Evolutionary conservation across 495 filamentous ascomycete species (phyloP).

Genomic region (Penicillium desertorum): DNA sequence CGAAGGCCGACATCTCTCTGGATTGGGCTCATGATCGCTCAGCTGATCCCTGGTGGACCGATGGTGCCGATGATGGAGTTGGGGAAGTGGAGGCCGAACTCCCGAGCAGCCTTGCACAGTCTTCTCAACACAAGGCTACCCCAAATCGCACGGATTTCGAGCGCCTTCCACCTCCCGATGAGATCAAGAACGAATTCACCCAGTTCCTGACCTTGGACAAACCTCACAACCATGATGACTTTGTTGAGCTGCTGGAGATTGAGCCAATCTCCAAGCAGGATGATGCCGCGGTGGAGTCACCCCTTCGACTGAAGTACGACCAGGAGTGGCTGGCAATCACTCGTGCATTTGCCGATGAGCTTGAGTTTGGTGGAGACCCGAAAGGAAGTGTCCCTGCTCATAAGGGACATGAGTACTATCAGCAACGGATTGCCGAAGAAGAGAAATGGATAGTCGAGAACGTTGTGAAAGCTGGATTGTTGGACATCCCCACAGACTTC

Average conservation of each 20-base stretch:
- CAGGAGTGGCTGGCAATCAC: conserved; percentile 94
- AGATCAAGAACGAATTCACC: conserved; percentile 72
- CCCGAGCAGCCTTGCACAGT: background rate
- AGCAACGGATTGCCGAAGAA: conserved; percentile 59
- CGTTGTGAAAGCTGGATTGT: conserved; percentile 55
- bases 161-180: conserved; percentile 19
- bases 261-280: conserved; percentile 37
- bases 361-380: conserved; percentile 57
- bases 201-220: conserved; percentile 91
- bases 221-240: conserved; percentile 65
- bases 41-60: background rate
- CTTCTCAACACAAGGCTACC: background rate
- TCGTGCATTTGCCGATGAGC: conserved; percentile 66
- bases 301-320: conserved; percentile 69
- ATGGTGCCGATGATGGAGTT: background rate
- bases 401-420: conserved; percentile 65
- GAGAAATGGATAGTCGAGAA: conserved; percentile 75
- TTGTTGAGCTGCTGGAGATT: conserved; percentile 73
- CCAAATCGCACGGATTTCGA: background rate
- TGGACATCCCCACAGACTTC: conserved; percentile 76
- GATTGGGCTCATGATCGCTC: background rate
- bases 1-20: background rate
- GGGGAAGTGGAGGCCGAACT: background rate
- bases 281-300: conserved; percentile 23
- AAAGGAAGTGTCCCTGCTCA: conserved; percentile 47